Conservation (phyloP, 2,329 filamentous ascomycete genomes). For the Paecilomyces variotii region DNA sequence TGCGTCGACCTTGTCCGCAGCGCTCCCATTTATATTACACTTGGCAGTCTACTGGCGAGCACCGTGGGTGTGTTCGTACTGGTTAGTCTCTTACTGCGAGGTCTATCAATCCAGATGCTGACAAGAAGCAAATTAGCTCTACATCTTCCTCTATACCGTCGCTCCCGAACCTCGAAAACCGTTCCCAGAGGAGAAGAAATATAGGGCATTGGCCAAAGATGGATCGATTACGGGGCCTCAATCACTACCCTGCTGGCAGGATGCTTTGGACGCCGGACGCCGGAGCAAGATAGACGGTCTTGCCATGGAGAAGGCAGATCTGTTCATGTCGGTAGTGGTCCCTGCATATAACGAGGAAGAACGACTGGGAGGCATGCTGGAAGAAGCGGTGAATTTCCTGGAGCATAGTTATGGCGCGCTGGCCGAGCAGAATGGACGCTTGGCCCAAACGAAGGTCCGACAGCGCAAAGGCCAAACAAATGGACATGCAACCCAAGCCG, state of each 20-base stretch:
- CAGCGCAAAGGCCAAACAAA: constrained; percentile 20
- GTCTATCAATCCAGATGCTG: neutral
- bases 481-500: constrained; percentile 22
- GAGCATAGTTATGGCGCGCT: constrained; percentile 63
- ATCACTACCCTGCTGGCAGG: constrained; percentile 77
- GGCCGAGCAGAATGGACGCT: constrained; percentile 9
- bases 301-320: constrained; percentile 62
- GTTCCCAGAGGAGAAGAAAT: constrained; percentile 73
- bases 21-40: constrained; percentile 21
- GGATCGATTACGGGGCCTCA: constrained; percentile 49
- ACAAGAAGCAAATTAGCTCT: constrained; percentile 43
- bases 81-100: constrained; percentile 17
- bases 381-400: constrained; percentile 83
- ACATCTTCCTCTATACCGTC: constrained; percentile 61
- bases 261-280: constrained; percentile 60
- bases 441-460: constrained; percentile 3
- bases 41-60: constrained; percentile 21
- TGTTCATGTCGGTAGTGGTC: constrained; percentile 87
- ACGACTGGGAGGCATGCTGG: constrained; percentile 72
- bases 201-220: constrained; percentile 63
- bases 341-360: constrained; percentile 93
- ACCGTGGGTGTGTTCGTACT: constrained; percentile 23
- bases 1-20: constrained; percentile 22
- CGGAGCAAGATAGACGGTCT: constrained; percentile 36
- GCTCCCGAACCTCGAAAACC: constrained; percentile 73